phyloP scores from a whole-genome alignment of 2,329 filamentous ascomycete genomes.

The Aureobasidium sp. region DNA sequence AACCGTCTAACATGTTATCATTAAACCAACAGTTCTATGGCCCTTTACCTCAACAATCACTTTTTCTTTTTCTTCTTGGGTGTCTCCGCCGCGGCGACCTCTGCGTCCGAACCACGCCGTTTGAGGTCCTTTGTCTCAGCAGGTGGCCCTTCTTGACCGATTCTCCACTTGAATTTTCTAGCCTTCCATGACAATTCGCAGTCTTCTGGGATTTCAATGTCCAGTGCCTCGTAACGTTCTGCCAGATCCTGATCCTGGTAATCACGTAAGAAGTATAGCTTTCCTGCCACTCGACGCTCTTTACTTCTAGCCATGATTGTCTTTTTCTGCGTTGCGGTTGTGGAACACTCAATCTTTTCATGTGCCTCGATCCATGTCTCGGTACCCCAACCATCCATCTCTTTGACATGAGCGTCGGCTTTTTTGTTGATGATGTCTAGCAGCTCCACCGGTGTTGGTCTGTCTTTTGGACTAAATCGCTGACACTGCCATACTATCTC shows the following conservation, averaged over 20 bases:
- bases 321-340: neutral
- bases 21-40: no score
- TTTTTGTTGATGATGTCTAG: neutral
- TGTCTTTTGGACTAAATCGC: neutral
- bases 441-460: neutral
- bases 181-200: no score
- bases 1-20: no score
- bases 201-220: neutral
- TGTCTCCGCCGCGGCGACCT: no score
- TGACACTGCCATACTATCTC: neutral
- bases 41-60: no score
- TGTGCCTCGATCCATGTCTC: neutral
- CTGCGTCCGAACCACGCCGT: no score
- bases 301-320: neutral
- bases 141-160: no score
- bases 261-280: neutral
- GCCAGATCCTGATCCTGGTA: neutral
- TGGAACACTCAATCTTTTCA: neutral
- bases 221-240: neutral
- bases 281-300: neutral
- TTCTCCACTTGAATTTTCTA: no score
- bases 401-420: neutral
- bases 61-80: no score
- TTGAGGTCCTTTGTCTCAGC: no score
- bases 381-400: neutral